phyloP scores from a whole-genome alignment of 768 basidiomycete genomes.

The Tylopilus subfusipes region DNA sequence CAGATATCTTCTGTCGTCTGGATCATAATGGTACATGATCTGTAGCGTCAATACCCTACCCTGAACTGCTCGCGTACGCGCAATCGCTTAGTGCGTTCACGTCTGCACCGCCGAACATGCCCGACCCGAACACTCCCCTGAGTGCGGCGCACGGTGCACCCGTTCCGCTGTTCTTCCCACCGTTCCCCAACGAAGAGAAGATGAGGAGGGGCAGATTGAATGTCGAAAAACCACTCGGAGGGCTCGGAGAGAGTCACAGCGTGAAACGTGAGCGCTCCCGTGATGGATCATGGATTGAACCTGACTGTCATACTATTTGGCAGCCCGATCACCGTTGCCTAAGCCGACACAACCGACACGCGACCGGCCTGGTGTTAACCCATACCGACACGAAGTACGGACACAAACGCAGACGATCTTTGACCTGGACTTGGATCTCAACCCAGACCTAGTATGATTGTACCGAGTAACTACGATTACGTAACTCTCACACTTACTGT shows the following conservation, averaged over 20 bases:
- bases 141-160: slow-evolving; percentile 55
- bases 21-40: neutral
- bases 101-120: slow-evolving; percentile 86
- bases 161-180: slow-evolving; percentile 80
- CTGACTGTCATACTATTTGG: slow-evolving; percentile 1
- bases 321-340: slow-evolving; percentile 65
- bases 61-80: slow-evolving; percentile 79
- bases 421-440: slow-evolving; percentile 80
- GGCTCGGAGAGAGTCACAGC: slow-evolving; percentile 79
- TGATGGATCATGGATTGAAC: slow-evolving; percentile 3
- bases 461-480: neutral
- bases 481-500: neutral
- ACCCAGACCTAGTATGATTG: slow-evolving; percentile 59
- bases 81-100: slow-evolving; percentile 84
- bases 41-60: slow-evolving; percentile 74
- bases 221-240: slow-evolving; percentile 73
- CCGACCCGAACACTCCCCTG: slow-evolving; percentile 56
- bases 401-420: slow-evolving; percentile 61
- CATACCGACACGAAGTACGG: slow-evolving; percentile 68
- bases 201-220: slow-evolving; percentile 82
- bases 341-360: slow-evolving; percentile 44
- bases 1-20: neutral
- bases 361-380: slow-evolving; percentile 54
- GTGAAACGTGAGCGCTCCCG: slow-evolving; percentile 55
- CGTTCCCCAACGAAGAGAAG: slow-evolving; percentile 89